Conservation (phyloP, 495 filamentous ascomycete genomes). For the Aspergillus avenaceus region DNA sequence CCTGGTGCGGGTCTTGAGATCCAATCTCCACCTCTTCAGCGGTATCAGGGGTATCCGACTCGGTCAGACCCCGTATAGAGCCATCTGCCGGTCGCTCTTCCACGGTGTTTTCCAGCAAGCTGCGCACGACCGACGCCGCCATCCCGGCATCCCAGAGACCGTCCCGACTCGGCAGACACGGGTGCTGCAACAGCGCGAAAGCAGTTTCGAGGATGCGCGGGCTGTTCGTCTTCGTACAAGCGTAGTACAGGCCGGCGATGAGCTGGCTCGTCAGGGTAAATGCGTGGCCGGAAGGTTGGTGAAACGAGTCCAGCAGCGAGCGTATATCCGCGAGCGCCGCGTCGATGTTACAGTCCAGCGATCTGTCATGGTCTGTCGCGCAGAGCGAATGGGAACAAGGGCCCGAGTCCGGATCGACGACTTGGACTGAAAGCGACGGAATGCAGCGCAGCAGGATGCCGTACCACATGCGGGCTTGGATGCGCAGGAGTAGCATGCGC, state of each 20-base stretch:
- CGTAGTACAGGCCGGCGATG: constrained; percentile 15
- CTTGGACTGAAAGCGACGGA: not conserved
- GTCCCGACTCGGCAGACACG: constrained; percentile 10
- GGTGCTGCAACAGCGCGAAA: constrained; percentile 10
- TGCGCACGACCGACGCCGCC: constrained; percentile 3
- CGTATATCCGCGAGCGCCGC: constrained; percentile 8
- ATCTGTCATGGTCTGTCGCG: not conserved
- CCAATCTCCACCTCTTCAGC: no score
- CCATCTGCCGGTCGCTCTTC: not conserved
- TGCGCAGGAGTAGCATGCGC: constrained; percentile 8
- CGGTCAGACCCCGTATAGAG: no score
- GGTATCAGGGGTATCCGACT: no score
- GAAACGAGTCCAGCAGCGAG: constrained; percentile 1
- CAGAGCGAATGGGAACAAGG: no score
- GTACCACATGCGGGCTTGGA: constrained; percentile 11
- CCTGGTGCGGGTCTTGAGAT: no score
- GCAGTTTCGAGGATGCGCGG: constrained; percentile 1
- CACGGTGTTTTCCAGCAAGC: not conserved
- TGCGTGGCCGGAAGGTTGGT: not conserved
- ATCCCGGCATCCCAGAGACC: constrained; percentile 18
- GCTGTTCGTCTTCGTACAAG: constrained; percentile 17
- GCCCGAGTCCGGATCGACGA: no score
- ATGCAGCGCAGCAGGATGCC: not conserved
- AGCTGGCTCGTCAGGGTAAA: constrained; percentile 20
- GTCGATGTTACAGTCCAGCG: not conserved